Evolutionary conservation across 495 filamentous ascomycete species (phyloP), one percentile per base, ranked within the genome.

Genomic region (Thermothielavioides terrestris): DNA sequence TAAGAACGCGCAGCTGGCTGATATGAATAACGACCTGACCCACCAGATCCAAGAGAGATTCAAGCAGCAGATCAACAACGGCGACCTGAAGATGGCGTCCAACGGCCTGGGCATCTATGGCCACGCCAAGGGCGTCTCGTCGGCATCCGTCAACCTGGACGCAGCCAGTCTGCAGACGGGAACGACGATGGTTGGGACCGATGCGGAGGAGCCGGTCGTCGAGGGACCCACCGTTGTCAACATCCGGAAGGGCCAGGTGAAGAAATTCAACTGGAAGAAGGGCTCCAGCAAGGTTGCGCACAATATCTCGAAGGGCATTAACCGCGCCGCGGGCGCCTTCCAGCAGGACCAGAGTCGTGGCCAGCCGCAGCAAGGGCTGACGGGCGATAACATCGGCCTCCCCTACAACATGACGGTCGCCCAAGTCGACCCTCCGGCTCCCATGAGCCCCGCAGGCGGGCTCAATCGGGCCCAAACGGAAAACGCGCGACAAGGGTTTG

Each of bases 221-320:
- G 72, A 89, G 28, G 85, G 88, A 12, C 89, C 92, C 21, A 91
- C 94, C 46, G 83, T 96, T 20, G 83, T 94, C 53, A 92, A 88
- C 60, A 90, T 96, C 57, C 82, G 87, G 47, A 95, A 94, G 72
- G 86, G 84, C 42, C 86, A 94, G 63, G 80, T 83, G 26, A 94
- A 89, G 70, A 95, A 94, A 63, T 95, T 95, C 71, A 94, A 92
- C 68, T 97, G 92, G 91, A 95, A 95, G 77, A 95, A 94, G 66
- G 89, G 89, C 23, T 86, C 88, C 21, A 88, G 94, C 66, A 85
- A 84, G 34, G 83, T 97, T 46, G 89, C 89, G 30, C 95, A 96
- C 69, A 90, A 89, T 54, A 87, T 95, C 42, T 81, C 84, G 35
- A 97, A 97, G 70, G 89, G 89, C 32, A 79, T 95, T 58, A 94